Evolutionary conservation across 169 alveolate species (phyloP).

Genomic region (Plasmodium sp.): DNA sequence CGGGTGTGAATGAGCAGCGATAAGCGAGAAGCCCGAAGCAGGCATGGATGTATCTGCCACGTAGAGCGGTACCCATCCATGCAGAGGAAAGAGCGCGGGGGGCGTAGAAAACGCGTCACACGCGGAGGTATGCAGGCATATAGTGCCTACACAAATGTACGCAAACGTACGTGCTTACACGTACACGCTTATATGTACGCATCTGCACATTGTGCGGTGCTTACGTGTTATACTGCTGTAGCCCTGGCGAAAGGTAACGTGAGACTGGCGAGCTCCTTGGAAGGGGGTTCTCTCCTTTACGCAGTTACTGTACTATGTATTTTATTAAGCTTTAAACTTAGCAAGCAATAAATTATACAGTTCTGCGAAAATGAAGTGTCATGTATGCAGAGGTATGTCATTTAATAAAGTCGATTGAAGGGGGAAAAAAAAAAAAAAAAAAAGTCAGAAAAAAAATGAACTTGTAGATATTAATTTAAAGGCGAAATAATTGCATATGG

Average conservation of each 20-base stretch:
- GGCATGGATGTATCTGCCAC: neutral
- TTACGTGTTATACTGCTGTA: neutral
- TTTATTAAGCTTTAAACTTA: neutral
- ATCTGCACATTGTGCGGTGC: neutral
- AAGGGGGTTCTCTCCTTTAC: neutral
- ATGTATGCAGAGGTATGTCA: neutral
- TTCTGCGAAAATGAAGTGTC: neutral
- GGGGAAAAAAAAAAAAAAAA: neutral
- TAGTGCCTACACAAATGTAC: neutral
- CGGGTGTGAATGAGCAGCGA: neutral
- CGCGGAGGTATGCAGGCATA: neutral
- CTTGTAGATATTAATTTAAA: neutral
- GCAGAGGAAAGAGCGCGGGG: neutral
- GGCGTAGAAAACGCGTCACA: neutral
- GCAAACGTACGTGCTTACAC: neutral
- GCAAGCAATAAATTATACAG: neutral
- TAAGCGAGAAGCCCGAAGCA: neutral
- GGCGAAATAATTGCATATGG: neutral
- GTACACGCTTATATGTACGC: neutral
- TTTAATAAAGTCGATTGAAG: neutral
- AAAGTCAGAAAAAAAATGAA: neutral
- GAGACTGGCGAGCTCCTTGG: conserved; percentile 6
- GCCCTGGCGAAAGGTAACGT: neutral
- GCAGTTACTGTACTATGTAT: neutral
- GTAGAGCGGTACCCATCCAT: neutral